Base-by-base conservation (phyloP, 2,329 filamentous ascomycete genomes). In the Alternaria incomplexa region DNA sequence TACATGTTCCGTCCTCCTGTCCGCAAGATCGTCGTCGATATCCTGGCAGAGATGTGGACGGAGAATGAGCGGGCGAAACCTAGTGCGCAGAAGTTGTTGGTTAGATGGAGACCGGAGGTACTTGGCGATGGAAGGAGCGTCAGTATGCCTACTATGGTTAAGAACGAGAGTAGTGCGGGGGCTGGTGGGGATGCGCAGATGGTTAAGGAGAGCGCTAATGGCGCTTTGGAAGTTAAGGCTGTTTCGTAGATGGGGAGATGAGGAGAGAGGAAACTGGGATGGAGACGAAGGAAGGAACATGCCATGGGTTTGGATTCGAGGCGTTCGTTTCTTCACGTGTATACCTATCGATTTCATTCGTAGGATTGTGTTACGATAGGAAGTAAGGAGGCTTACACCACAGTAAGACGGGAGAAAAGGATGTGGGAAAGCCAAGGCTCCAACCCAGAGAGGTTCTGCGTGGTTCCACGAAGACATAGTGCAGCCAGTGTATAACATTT, bases 31-130 rank as follows among this genome's bases (percentile, higher is more conserved):
- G 86, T 85, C 47, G 76, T 90, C 11, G 86, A 89, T 70, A 84
- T 86, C 1, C 72, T 89, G 11, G 85, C 87, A 65, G 84, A 87
- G 66, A 81, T 90, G 44, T 90, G 87, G 80, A 81, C 81, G 17
- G 62, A 68, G 73, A 83, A 84, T 57, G 80, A 81, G 13, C 78
- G 83, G 54, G 83, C 83, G 10, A 82, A 79, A 62, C 81, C 82
- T 3, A 79, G 82, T 11, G 83, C 85, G 6, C 81, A 81, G 56
- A 88, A 88, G 72, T 75, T 89, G 54, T 79, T 90, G 11, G 76
- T 75, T 10, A 86, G 82, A 69, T 89, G 85, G 85, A 81, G 85
- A 58, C 87, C 88, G 1, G 80, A 83, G 26, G 80, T 82, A 4
- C 62, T 85, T 25, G 71, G 80, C 2, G 66, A 70, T 17, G 70